These are phyloP conservation scores for Pseudocercospora cruenta DNA, from an alignment of 2,329 filamentous ascomycete species.

Conservation along the genomic window DNA sequence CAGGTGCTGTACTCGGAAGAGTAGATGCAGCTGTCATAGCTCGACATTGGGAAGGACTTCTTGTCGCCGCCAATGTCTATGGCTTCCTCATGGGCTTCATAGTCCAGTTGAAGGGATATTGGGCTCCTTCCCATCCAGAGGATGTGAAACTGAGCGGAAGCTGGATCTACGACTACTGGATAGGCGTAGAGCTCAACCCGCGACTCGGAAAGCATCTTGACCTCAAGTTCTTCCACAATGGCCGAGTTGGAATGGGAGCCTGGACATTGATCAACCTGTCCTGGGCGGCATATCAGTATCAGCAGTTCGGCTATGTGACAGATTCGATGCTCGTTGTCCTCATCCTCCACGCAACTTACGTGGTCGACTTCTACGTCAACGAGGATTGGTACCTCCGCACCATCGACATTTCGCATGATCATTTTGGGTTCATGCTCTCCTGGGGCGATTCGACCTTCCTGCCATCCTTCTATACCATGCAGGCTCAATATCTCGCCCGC, in stretches of 20 bases:
- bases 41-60: constrained; percentile 26
- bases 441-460: constrained; percentile 30
- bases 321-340: constrained; percentile 25
- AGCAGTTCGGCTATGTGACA: constrained; percentile 22
- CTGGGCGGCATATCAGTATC: constrained; percentile 27
- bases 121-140: constrained; percentile 20
- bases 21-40: constrained; percentile 23
- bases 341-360: constrained; percentile 27
- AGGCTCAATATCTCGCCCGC: constrained; percentile 28
- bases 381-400: constrained; percentile 29
- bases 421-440: constrained; percentile 31
- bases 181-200: constrained; percentile 26
- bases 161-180: constrained; percentile 27
- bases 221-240: constrained; percentile 27
- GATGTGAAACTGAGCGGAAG: constrained; percentile 26
- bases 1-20: constrained; percentile 14
- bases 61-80: constrained; percentile 24
- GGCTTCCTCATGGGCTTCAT: constrained; percentile 21
- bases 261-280: constrained; percentile 29
- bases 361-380: constrained; percentile 30
- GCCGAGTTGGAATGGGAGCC: constrained; percentile 24
- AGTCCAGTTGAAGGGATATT: constrained; percentile 24
- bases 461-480: constrained; percentile 29
- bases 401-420: constrained; percentile 30
- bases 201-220: constrained; percentile 22